These are phyloP conservation scores for Trichosporon asahii DNA, from an alignment of 1,284 basidiomycete species.

Conservation along the genomic window DNA sequence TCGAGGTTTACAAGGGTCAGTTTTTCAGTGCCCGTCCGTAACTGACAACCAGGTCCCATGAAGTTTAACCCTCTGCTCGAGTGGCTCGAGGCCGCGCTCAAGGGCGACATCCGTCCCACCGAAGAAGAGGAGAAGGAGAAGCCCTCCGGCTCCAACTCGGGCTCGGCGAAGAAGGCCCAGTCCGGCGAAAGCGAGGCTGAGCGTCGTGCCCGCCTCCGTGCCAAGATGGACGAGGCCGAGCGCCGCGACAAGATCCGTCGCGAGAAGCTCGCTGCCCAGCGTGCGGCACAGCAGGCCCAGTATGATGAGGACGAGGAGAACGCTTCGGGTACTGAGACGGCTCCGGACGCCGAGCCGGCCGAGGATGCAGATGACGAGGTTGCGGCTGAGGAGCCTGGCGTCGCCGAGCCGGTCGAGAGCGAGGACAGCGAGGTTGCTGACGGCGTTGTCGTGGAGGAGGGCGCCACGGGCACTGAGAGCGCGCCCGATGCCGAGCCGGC, in stretches of 20 bases:
- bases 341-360: not conserved
- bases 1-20: constrained; percentile 44
- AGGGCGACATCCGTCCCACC: constrained; percentile 11
- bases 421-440: not conserved
- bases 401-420: constrained; percentile 17
- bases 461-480: not conserved
- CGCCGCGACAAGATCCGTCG: constrained; percentile 38
- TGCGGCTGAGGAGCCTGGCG: not conserved
- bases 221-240: constrained; percentile 46
- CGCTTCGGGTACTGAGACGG: constrained; percentile 6
- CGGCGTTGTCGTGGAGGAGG: not conserved
- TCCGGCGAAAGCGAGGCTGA: constrained; percentile 24
- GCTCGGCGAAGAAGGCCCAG: constrained; percentile 23
- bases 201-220: constrained; percentile 32
- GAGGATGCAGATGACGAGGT: constrained; percentile 9
- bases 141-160: constrained; percentile 13
- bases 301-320: constrained; percentile 17
- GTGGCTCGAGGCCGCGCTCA: constrained; percentile 34
- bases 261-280: constrained; percentile 35
- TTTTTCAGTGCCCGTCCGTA: not conserved
- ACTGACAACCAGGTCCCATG: constrained; percentile 34
- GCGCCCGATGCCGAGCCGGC: constrained; percentile 19
- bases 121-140: constrained; percentile 13
- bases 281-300: constrained; percentile 2
- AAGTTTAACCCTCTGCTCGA: constrained; percentile 51